A percentile compares a stretch with the other conserved stretches of the same genome.
These are phyloP conservation scores for Ilex paraguariensis DNA, from an alignment of 305 asterid species.

Conservation along the genomic window DNA sequence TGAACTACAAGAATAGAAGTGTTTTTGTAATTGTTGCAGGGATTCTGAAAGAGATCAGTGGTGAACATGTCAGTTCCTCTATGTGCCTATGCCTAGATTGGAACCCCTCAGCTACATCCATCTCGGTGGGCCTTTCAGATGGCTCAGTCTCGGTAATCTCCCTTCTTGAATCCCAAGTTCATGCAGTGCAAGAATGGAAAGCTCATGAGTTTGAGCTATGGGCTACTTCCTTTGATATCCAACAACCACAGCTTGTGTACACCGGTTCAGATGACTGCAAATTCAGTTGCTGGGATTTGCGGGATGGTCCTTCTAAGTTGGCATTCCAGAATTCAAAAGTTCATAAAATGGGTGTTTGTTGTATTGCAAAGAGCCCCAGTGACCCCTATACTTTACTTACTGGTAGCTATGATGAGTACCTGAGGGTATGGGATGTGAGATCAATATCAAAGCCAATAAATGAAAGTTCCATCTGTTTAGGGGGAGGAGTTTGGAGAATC, in stretches of 20 bases:
- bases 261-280: constrained; percentile 95
- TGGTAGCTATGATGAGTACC: constrained; percentile 79
- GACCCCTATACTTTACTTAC: constrained; percentile 65
- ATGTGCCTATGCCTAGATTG: constrained; percentile 94
- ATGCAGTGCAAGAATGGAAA: constrained; percentile 57
- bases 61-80: constrained; percentile 58
- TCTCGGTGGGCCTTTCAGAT: constrained; percentile 73
- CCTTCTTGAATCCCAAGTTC: constrained; percentile 42
- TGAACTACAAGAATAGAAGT: constrained; percentile 12
- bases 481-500: constrained; percentile 95
- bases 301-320: constrained; percentile 48
- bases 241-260: constrained; percentile 72
- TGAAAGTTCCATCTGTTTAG: constrained; percentile 48
- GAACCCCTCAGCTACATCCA: constrained; percentile 62
- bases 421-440: constrained; percentile 86
- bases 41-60: constrained; percentile 39
- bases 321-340: constrained; percentile 64
- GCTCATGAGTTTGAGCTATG: constrained; percentile 87
- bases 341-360: constrained; percentile 85
- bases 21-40: constrained; percentile 33
- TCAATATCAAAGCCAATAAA: constrained; percentile 50
- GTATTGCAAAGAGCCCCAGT: constrained; percentile 65
- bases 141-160: constrained; percentile 79
- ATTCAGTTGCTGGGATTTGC: constrained; percentile 84
- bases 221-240: constrained; percentile 78